These are phyloP conservation scores for Nothomitra cinnamomea DNA, from an alignment of 2,329 filamentous ascomycete genomes.

Conservation along the genomic window DNA sequence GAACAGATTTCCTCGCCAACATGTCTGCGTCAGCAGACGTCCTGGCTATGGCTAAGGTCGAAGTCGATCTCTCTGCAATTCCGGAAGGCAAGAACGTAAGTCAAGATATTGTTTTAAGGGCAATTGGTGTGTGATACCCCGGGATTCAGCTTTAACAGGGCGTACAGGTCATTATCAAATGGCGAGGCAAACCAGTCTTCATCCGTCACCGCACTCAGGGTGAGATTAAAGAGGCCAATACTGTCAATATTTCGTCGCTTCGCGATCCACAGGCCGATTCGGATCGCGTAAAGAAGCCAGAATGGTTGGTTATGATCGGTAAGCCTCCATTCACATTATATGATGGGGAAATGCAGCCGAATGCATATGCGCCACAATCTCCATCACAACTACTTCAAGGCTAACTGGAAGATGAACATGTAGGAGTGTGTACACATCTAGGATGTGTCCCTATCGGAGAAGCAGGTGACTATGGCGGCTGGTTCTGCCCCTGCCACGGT, in stretches of 20 bases:
- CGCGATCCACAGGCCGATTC: constrained; percentile 83
- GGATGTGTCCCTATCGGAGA: constrained; percentile 99
- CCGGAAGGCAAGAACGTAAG: constrained; percentile 98
- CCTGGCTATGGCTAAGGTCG: constrained; percentile 97
- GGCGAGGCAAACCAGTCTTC: constrained; percentile 99
- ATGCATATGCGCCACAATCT: background rate
- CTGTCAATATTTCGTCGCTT: constrained; percentile 63
- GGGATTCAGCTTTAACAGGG: background rate
- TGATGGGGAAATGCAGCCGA: too few species aligned
- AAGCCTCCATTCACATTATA: constrained; percentile 20
- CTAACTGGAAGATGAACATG: constrained; percentile 11
- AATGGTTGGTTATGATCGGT: constrained; percentile 99
- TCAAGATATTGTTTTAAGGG: constrained; percentile 12
- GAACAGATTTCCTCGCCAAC: constrained; percentile 92
- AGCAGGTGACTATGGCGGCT: constrained; percentile 93
- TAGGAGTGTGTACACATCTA: constrained; percentile 96
- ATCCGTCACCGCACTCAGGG: constrained; percentile 89
- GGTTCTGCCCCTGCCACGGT: constrained; percentile 99
- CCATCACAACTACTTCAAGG: background rate
- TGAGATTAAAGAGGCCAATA: constrained; percentile 92
- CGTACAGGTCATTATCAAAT: constrained; percentile 88
- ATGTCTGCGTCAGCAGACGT: constrained; percentile 99
- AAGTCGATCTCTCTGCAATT: constrained; percentile 81
- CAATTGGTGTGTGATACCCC: background rate
- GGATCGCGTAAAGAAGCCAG: constrained; percentile 92